Evolutionary conservation across 2,329 filamentous ascomycete genomes (phyloP).

Genomic region (Colletotrichum aenigma): DNA sequence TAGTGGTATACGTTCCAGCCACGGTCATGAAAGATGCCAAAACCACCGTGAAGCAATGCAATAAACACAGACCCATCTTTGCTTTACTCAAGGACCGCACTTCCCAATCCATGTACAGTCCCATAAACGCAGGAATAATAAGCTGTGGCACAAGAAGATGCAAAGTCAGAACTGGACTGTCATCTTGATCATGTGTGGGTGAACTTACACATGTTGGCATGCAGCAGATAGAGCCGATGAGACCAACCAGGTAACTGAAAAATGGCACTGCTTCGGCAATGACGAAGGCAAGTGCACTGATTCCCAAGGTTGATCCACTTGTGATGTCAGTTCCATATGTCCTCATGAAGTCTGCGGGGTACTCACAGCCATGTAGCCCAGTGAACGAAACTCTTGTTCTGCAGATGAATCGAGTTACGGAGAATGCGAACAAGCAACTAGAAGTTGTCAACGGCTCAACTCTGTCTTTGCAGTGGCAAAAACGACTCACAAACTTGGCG

Average conservation of each 20-base stretch:
- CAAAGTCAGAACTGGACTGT: background rate
- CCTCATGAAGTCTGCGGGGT: background rate
- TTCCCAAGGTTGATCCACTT: constrained; percentile 21
- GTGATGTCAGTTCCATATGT: background rate
- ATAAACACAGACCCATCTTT: background rate
- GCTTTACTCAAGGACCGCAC: background rate
- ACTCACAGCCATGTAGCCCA: constrained; percentile 36
- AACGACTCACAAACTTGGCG: constrained; percentile 24
- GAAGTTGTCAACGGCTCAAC: background rate
- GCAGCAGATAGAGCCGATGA: constrained; percentile 29
- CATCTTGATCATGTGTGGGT: constrained; percentile 22
- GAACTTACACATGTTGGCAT: constrained; percentile 29
- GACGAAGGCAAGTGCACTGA: constrained; percentile 24
- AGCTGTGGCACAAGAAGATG: background rate
- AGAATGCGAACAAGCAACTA: constrained; percentile 39
- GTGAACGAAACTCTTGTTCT: constrained; percentile 33
- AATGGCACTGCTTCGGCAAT: constrained; percentile 26
- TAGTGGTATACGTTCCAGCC: constrained; percentile 28
- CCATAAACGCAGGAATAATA: background rate
- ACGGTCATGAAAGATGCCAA: constrained; percentile 27
- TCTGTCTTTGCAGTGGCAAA: too few species aligned
- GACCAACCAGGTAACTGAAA: constrained; percentile 28
- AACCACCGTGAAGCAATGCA: constrained; percentile 10
- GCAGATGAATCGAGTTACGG: constrained; percentile 36
- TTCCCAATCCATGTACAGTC: background rate